Evolutionary conservation across 2,329 filamentous ascomycete species (phyloP).

Genomic region (Conoideocrella luteorostrata): DNA sequence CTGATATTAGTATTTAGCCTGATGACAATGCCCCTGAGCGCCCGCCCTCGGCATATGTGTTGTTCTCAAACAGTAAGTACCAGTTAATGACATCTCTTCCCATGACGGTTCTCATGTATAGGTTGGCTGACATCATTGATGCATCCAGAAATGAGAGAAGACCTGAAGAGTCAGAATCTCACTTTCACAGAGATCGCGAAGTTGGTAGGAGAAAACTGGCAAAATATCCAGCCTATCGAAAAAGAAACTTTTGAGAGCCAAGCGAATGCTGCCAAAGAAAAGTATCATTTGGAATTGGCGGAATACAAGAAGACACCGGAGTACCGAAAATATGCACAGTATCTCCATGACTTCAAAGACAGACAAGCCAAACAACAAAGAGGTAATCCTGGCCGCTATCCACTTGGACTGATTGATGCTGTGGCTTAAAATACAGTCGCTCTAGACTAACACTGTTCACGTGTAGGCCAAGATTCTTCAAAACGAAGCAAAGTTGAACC

Average conservation of each 20-base stretch:
- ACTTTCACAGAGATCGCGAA: constrained; percentile 82
- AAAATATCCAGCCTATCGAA: constrained; percentile 58
- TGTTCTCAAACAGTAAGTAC: constrained; percentile 74
- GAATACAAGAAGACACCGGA: constrained; percentile 73
- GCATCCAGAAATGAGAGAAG: constrained; percentile 63
- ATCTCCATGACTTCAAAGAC: constrained; percentile 71
- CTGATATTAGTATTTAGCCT: constrained; percentile 36
- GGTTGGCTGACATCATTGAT: background rate
- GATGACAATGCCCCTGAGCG: constrained; percentile 76
- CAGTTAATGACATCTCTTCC: background rate
- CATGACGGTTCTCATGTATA: background rate
- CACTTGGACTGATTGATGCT: too few relatives aligned
- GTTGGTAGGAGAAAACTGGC: constrained; percentile 76
- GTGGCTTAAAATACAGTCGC: too few relatives aligned
- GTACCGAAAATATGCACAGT: constrained; percentile 62
- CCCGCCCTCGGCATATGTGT: constrained; percentile 75
- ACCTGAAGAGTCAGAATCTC: constrained; percentile 67
- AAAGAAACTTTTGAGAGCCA: constrained; percentile 69
- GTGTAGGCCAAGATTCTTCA: constrained; percentile 30
- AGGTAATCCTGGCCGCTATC: constrained; percentile 34
- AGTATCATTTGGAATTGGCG: constrained; percentile 63
- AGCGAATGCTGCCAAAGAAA: constrained; percentile 68
- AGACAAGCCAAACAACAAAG: constrained; percentile 56
- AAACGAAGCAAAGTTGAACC: constrained; percentile 44
- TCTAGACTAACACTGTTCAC: background rate